Conservation (phyloP, 306 rosid genomes). For the Pachyrhizus erosus region DNA sequence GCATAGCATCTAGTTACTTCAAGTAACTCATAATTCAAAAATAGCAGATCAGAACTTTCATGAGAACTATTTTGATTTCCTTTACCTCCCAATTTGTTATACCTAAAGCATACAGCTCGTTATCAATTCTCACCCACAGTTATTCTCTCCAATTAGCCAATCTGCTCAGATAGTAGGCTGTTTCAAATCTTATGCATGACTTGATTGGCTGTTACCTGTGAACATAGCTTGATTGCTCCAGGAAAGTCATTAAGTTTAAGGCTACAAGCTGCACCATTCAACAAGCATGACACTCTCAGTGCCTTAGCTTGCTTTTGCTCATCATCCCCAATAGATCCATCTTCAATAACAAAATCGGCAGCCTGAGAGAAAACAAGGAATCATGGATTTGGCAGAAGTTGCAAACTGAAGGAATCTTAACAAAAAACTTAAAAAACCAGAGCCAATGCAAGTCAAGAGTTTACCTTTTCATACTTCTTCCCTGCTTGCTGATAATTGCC, state of each 20-base stretch:
- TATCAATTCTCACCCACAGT: conserved; percentile 14
- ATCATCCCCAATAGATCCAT: conserved; percentile 55
- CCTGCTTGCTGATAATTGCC: conserved; percentile 63
- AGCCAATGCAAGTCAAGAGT: conserved; percentile 20
- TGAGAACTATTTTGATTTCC: conserved; percentile 25
- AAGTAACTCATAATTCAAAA: conserved; percentile 15
- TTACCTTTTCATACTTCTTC: conserved; percentile 73
- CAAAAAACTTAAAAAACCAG: conserved; percentile 15
- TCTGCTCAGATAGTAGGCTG: neutral
- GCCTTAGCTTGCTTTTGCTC: conserved; percentile 57
- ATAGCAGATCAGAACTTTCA: conserved; percentile 1
- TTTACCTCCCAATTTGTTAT: neutral
- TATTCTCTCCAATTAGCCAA: neutral
- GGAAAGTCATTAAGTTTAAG: conserved; percentile 68
- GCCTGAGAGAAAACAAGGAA: conserved; percentile 54
- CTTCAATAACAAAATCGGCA: conserved; percentile 66
- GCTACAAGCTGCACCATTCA: conserved; percentile 78
- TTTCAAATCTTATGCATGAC: conserved; percentile 10
- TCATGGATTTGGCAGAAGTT: neutral
- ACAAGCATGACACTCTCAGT: conserved; percentile 68
- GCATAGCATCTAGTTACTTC: neutral
- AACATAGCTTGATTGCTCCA: conserved; percentile 65
- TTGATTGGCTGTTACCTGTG: conserved; percentile 58
- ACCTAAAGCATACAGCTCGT: conserved; percentile 27
- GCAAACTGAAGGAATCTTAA: neutral